Percentiles rank a stretch among this genome's conserved stretches.
Conservation (phyloP, 768 basidiomycete genomes). For the Phylloporus arenicola region DNA sequence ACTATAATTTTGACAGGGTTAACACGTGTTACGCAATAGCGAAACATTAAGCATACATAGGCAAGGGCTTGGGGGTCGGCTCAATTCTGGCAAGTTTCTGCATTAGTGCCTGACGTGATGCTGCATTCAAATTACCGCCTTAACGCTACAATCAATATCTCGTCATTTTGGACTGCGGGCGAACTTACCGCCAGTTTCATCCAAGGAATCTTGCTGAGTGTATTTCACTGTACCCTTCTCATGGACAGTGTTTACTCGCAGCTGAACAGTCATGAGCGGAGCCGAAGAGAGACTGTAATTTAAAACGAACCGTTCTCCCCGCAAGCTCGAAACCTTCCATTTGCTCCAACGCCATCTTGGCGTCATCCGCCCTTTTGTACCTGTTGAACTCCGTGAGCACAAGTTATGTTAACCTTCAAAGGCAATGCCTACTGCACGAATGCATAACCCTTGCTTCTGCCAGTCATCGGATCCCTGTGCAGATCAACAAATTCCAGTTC, state of each 20-base stretch:
- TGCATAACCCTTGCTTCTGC: conserved; percentile 95
- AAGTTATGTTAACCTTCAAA: background rate
- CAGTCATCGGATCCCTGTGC: conserved; percentile 91
- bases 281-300: conserved; percentile 8
- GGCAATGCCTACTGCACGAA: conserved; percentile 78
- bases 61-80: conserved; percentile 52
- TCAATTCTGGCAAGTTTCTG: conserved; percentile 99
- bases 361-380: conserved; percentile 88
- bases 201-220: conserved; percentile 73
- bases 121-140: conserved; percentile 98
- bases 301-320: conserved; percentile 69
- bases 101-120: conserved; percentile 99
- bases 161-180: background rate
- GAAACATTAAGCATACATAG: conserved; percentile 45
- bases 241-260: conserved; percentile 88
- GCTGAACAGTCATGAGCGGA: conserved; percentile 35
- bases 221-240: conserved; percentile 80
- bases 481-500: conserved; percentile 98
- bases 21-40: conserved; percentile 1
- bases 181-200: conserved; percentile 79
- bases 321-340: conserved; percentile 99
- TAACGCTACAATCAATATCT: conserved; percentile 11
- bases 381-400: conserved; percentile 36
- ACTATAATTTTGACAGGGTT: conserved; percentile 34
- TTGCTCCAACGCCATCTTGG: conserved; percentile 93